Evolutionary conservation across 257 asterid genomes (phyloP).

Genomic region (Solanum medicagineum): DNA sequence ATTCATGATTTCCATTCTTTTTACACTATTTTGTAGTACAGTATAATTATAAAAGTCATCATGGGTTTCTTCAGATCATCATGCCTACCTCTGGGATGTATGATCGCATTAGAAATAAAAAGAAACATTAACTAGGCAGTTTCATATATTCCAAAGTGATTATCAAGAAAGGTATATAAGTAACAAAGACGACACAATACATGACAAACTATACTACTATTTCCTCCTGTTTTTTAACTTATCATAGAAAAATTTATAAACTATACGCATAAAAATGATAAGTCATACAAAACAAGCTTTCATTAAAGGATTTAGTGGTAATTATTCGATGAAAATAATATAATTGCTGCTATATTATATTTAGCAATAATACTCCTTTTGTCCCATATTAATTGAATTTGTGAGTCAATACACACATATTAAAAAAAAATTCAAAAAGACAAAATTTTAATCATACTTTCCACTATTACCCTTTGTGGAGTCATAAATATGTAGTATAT

Average conservation of each 20-base stretch:
- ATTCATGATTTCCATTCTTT: neutral
- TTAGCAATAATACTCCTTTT: too few relatives aligned
- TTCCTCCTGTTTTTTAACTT: neutral
- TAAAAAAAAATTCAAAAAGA: too few relatives aligned
- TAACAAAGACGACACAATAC: neutral
- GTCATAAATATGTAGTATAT: too few relatives aligned
- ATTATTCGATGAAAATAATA: too few relatives aligned
- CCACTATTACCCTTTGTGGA: too few relatives aligned
- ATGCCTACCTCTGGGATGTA: neutral
- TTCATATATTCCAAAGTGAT: slow-evolving; percentile 12
- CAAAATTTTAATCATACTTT: too few relatives aligned
- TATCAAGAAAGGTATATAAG: slow-evolving; percentile 46
- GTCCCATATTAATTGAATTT: too few relatives aligned
- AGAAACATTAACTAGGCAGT: neutral
- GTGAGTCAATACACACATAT: too few relatives aligned
- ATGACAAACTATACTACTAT: neutral
- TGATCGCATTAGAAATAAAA: neutral
- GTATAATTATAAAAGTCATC: too few relatives aligned
- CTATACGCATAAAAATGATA: neutral
- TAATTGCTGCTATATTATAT: too few relatives aligned
- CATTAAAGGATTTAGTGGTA: too few relatives aligned
- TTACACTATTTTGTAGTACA: too few relatives aligned
- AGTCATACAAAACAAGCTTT: neutral
- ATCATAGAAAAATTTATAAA: neutral
- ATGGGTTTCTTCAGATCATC: neutral